Conservation (phyloP, 169 alveolate species). For the Pseudocohnilembus persalinus region DNA sequence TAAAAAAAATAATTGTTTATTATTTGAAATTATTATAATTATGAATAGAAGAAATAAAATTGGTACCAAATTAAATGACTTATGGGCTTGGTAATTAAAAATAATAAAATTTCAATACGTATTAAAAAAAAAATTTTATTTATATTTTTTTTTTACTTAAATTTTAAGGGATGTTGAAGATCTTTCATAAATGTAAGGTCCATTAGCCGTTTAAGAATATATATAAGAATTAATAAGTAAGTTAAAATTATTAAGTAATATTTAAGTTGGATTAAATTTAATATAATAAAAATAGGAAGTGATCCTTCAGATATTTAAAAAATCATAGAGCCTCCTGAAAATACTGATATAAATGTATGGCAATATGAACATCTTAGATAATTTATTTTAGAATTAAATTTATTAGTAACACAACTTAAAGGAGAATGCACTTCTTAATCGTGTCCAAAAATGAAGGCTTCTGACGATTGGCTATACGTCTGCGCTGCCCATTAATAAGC, state of each 20-base stretch:
- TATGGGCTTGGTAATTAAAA: slow-evolving; percentile 68
- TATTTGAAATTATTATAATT: no score
- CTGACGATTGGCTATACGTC: slow-evolving; percentile 89
- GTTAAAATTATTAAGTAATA: no score
- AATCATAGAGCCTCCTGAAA: slow-evolving; percentile 82
- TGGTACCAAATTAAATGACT: slow-evolving; percentile 81
- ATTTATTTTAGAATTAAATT: slow-evolving; percentile 86
- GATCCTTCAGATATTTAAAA: slow-evolving; percentile 78
- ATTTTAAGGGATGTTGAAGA: slow-evolving; percentile 74
- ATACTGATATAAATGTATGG: slow-evolving; percentile 83
- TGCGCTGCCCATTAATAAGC: slow-evolving; percentile 91
- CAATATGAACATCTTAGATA: slow-evolving; percentile 90
- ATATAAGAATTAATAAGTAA: slow-evolving; percentile 79
- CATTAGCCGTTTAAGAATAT: slow-evolving; percentile 87
- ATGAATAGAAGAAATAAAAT: slow-evolving; percentile 81
- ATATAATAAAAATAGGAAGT: no score
- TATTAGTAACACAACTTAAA: slow-evolving; percentile 77
- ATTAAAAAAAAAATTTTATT: no score
- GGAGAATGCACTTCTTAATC: slow-evolving; percentile 81
- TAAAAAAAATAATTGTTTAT: no score
- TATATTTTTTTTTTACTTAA: neutral
- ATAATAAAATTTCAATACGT: neutral
- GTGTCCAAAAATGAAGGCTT: slow-evolving; percentile 89
- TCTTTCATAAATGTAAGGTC: slow-evolving; percentile 77
- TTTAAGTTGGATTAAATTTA: no score